Conservation (phyloP, 2,329 filamentous ascomycete species). For the Metarhizium guizhouense region DNA sequence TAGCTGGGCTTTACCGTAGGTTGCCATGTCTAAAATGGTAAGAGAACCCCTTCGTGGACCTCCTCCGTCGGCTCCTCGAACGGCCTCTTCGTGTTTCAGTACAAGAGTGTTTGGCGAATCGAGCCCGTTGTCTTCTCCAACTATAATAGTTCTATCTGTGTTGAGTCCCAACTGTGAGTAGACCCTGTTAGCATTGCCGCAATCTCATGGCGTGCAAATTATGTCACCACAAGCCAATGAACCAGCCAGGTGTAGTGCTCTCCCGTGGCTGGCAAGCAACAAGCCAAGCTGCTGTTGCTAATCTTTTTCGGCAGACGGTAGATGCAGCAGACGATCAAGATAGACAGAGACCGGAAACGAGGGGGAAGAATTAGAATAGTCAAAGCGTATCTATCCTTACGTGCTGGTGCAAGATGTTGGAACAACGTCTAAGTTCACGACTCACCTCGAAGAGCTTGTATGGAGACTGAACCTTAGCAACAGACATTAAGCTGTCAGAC, state of each 20-base stretch:
- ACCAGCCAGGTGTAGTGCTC: background rate
- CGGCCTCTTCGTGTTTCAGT: conserved; percentile 48
- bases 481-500: conserved; percentile 46
- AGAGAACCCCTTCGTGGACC: conserved; percentile 48
- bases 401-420: conserved; percentile 9
- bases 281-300: background rate
- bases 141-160: conserved; percentile 46
- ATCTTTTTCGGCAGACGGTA: background rate
- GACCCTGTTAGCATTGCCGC: background rate
- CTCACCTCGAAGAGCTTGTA: conserved; percentile 54
- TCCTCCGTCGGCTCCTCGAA: conserved; percentile 42
- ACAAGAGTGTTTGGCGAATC: conserved; percentile 49
- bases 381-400: background rate
- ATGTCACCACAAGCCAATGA: background rate
- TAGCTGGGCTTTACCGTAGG: conserved; percentile 68
- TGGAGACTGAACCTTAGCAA: conserved; percentile 45
- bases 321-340: background rate
- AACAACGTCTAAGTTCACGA: conserved; percentile 27
- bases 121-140: conserved; percentile 44
- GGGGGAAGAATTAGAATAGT: background rate
- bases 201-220: background rate
- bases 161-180: conserved; percentile 39
- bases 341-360: background rate
- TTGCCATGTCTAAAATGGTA: conserved; percentile 31
- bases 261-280: background rate